Evolutionary conservation across 2,329 filamentous ascomycete species (phyloP), one percentile per base, ranked within the genome.

Genomic region (Xylaria sp.): DNA sequence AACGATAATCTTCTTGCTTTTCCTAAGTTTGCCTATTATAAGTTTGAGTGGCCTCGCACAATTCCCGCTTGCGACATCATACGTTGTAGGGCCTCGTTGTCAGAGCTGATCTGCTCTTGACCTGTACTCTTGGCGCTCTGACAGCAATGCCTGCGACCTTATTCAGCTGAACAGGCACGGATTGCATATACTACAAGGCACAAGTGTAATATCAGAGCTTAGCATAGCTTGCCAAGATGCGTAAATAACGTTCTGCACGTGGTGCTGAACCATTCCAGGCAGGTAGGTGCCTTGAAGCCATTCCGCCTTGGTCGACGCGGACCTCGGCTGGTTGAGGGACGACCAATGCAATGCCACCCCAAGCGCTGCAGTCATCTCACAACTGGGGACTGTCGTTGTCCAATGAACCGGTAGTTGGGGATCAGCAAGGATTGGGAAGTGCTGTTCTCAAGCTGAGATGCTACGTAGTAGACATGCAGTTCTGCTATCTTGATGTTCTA

Each of bases 281-380:
- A 56, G 48, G 56, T 46, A 56, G 28, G 56, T 46, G 37, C 18
- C 50, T 61, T 12, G 39, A 51, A n/a, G 37, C 39, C 39, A 31
- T 55, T 54, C 59, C 37, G 20, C 31, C 56, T 61, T 54, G 44
- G 44, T 61, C 13, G 41, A 39, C 39, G 23, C 52, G 48, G 58
- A 66, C 56, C 63, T 66, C 67, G 59, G 58, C 54, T 60, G 48
- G 46, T 44, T 18, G 34, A 50, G 55, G 50, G 13, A 57, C 15
- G 6, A 15, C 63, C 65, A 69, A 66, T 66, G 63, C 67, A 66
- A 69, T 69, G 39, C n/a, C 39, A 66, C 63, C 20, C 48, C 15
- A 46, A 62, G 28, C 15, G 52, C 28, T 60, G 34, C 58, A 66
- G 44, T 46, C 41, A 62, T 61, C 44, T 48, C 48, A 6, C 15